Evolutionary conservation across 1,284 basidiomycete species (phyloP).

Genomic region (Fistulina hepatica): DNA sequence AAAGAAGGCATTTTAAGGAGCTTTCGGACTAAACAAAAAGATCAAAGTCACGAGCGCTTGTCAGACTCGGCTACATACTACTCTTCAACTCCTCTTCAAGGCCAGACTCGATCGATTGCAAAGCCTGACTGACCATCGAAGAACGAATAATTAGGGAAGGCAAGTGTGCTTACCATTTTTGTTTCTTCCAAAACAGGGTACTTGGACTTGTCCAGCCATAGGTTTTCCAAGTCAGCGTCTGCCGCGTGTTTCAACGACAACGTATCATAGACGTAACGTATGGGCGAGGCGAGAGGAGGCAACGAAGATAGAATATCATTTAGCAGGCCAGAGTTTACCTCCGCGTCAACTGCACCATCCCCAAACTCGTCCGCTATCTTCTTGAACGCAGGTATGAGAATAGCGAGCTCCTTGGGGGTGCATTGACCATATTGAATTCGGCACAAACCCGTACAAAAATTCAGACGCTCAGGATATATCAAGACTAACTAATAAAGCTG

Average conservation of each 20-base stretch:
- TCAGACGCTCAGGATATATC: no score
- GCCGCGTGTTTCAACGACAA: conserved; percentile 59
- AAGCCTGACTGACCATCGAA: conserved; percentile 28
- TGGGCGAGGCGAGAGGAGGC: conserved; percentile 49
- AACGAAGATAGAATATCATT: conserved; percentile 64
- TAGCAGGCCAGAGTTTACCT: conserved; percentile 57
- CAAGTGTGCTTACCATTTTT: conserved; percentile 25
- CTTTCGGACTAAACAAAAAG: conserved; percentile 50
- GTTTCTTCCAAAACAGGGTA: conserved; percentile 56
- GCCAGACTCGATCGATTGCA: conserved; percentile 60
- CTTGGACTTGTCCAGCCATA: conserved; percentile 68
- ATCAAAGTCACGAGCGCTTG: background rate
- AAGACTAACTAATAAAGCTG: no score
- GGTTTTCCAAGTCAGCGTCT: conserved; percentile 55
- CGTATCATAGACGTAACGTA: conserved; percentile 45
- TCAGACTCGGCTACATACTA: conserved; percentile 30
- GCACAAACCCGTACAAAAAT: no score
- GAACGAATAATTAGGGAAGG: background rate
- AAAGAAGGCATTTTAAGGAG: conserved; percentile 64
- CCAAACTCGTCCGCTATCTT: conserved; percentile 65
- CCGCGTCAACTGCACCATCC: conserved; percentile 34
- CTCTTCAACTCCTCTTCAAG: conserved; percentile 67
- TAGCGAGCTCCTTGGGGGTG: conserved; percentile 74
- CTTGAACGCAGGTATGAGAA: conserved; percentile 68
- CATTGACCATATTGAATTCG: conserved; percentile 90